These are phyloP conservation scores for Fusarium tricinctum DNA, from an alignment of 2,329 filamentous ascomycete genomes.

Conservation along the genomic window DNA sequence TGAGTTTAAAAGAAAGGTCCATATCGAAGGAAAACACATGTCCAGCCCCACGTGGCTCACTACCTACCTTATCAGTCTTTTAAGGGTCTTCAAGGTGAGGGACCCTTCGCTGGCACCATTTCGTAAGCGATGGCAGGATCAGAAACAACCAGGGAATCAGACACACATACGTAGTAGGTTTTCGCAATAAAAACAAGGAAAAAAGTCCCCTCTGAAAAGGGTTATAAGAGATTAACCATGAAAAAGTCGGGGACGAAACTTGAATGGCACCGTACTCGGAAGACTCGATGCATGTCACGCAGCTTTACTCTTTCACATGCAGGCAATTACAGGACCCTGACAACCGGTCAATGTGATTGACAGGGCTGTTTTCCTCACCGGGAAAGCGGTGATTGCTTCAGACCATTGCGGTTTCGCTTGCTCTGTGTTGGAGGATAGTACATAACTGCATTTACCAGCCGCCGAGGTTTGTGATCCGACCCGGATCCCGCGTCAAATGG, in stretches of 20 bases:
- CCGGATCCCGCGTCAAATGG: constrained; percentile 34
- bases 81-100: not conserved
- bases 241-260: constrained; percentile 8
- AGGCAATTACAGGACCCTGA: not conserved
- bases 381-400: not conserved
- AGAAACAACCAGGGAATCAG: constrained; percentile 5
- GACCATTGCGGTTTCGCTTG: not conserved
- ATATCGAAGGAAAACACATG: not conserved
- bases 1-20: not conserved
- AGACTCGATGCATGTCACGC: constrained; percentile 24
- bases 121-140: constrained; percentile 1
- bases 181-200: not conserved
- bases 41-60: constrained; percentile 20
- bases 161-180: constrained; percentile 17
- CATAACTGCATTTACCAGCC: constrained; percentile 15
- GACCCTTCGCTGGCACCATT: not conserved
- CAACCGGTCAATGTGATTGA: constrained; percentile 25
- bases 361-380: constrained; percentile 7
- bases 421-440: not conserved
- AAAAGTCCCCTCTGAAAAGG: constrained; percentile 5
- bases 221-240: constrained; percentile 15
- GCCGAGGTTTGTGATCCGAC: constrained; percentile 26
- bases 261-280: constrained; percentile 1
- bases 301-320: constrained; percentile 27
- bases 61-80: constrained; percentile 2